Evolutionary conservation across 805 yeast species (phyloP).

Genomic region (Wickerhamomyces queroliae): DNA sequence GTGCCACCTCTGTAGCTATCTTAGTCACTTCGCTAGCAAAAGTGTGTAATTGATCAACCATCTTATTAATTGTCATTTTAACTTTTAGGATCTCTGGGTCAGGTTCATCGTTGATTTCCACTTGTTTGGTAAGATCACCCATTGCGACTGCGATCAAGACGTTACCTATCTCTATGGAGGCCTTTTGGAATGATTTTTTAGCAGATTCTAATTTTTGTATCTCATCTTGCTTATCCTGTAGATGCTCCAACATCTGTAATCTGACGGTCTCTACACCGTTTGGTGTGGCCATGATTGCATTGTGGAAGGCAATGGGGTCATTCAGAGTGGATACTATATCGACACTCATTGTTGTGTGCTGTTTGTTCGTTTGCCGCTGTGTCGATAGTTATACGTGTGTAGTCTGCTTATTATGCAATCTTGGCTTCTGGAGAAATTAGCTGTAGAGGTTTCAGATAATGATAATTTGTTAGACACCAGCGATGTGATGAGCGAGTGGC

Average conservation of each 20-base stretch:
- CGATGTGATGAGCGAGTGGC: too few relatives aligned
- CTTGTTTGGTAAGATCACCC: constrained; percentile 76
- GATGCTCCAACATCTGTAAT: background rate
- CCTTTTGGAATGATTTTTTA: background rate
- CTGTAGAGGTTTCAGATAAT: too few relatives aligned
- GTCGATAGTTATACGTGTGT: too few relatives aligned
- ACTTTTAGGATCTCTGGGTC: constrained; percentile 80
- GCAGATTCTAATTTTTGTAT: background rate
- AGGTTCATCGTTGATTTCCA: constrained; percentile 58
- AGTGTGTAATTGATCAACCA: constrained; percentile 84
- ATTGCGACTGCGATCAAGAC: constrained; percentile 81
- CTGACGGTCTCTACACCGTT: background rate
- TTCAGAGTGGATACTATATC: background rate
- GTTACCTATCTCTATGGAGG: constrained; percentile 67
- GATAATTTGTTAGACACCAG: too few relatives aligned
- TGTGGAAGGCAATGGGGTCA: background rate
- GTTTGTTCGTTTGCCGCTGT: too few relatives aligned
- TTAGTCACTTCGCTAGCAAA: constrained; percentile 79
- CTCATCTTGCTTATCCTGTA: background rate
- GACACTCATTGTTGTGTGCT: background rate
- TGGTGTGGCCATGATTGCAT: background rate
- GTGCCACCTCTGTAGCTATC: constrained; percentile 86
- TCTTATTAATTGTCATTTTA: constrained; percentile 76
- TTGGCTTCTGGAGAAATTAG: too few relatives aligned
- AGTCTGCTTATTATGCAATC: too few relatives aligned